A percentile compares a stretch with the other conserved stretches of the same genome.
phyloP scores from a whole-genome alignment of 805 yeast species.

The Sungouiozyma ichnusensis region DNA sequence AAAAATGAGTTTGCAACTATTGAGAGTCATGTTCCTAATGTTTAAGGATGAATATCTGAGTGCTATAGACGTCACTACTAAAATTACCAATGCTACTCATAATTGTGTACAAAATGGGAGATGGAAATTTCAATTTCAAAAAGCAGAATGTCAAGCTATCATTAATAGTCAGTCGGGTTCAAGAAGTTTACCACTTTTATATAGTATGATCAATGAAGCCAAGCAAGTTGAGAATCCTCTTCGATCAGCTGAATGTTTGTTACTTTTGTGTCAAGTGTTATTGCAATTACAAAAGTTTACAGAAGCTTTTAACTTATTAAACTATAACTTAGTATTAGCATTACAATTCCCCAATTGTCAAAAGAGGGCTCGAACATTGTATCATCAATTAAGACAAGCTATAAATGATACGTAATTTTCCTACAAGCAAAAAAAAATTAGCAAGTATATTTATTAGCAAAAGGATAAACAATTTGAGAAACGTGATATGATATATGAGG shows the following conservation, averaged over 20 bases:
- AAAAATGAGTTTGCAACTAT: constrained; percentile 34
- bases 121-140: constrained; percentile 22
- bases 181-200: constrained; percentile 40
- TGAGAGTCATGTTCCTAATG: constrained; percentile 32
- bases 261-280: constrained; percentile 37
- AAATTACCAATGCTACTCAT: constrained; percentile 13
- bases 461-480: background rate
- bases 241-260: constrained; percentile 36
- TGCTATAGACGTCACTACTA: constrained; percentile 20
- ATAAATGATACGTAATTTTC: background rate
- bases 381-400: background rate
- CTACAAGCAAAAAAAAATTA: too few species aligned
- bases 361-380: background rate
- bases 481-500: background rate
- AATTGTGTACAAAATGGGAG: constrained; percentile 20
- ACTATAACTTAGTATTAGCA: constrained; percentile 3
- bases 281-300: constrained; percentile 31
- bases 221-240: constrained; percentile 36
- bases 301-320: constrained; percentile 26
- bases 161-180: constrained; percentile 35
- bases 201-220: constrained; percentile 41
- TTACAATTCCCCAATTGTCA: constrained; percentile 5
- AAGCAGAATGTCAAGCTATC: constrained; percentile 23
- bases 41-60: constrained; percentile 19
- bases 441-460: too few species aligned